Percentiles rank a stretch among this genome's conserved stretches.
Evolutionary conservation across 495 filamentous ascomycete genomes (phyloP).

Genomic region (Penicillium herquei): DNA sequence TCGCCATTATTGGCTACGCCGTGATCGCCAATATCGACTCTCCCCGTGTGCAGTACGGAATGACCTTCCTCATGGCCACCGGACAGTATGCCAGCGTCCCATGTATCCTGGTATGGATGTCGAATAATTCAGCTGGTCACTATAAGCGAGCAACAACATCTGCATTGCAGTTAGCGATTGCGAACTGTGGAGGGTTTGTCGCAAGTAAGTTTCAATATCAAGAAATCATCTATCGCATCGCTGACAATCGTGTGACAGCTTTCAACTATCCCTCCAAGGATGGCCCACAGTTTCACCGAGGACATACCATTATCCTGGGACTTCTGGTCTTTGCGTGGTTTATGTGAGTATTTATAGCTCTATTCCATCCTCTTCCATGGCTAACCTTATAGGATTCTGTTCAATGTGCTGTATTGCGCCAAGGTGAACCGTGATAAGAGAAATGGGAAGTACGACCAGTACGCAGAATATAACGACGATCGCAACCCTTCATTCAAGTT

Average conservation of each 20-base stretch:
- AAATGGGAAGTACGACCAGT: conserved; percentile 60
- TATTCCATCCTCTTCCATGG: not conserved
- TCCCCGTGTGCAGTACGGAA: conserved; percentile 49
- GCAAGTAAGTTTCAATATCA: conserved; percentile 43
- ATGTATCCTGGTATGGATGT: conserved; percentile 56
- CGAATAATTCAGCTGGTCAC: conserved; percentile 58
- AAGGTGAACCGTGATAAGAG: conserved; percentile 67
- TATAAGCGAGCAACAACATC: conserved; percentile 60
- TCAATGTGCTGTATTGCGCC: conserved; percentile 62
- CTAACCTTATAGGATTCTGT: conserved; percentile 46
- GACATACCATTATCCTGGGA: conserved; percentile 59
- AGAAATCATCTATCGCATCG: not conserved
- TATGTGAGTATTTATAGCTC: conserved; percentile 49
- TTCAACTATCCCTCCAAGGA: conserved; percentile 59
- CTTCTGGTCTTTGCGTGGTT: conserved; percentile 61
- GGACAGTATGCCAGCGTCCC: conserved; percentile 52
- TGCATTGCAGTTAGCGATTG: conserved; percentile 54
- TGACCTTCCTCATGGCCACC: conserved; percentile 53
- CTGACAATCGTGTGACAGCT: conserved; percentile 22
- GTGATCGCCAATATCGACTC: conserved; percentile 45
- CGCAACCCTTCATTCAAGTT: conserved; percentile 64
- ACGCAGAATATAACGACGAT: conserved; percentile 59
- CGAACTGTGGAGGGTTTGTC: conserved; percentile 57
- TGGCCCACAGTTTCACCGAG: conserved; percentile 45
- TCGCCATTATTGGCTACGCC: conserved; percentile 50